phyloP scores from a whole-genome alignment of 177 flowering plant species.

The Vitis hybrid region DNA sequence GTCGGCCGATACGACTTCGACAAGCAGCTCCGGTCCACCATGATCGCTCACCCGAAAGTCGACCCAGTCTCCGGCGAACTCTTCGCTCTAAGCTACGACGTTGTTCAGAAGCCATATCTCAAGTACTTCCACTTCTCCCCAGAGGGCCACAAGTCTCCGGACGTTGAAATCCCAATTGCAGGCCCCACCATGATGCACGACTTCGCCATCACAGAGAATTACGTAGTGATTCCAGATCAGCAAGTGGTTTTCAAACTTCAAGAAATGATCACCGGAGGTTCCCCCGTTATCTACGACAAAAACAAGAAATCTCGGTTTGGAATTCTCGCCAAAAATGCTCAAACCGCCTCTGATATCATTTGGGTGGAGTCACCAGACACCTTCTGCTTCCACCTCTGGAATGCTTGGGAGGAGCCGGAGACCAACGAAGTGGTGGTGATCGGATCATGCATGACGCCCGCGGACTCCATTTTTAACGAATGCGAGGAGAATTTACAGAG shows the following conservation, averaged over 20 bases:
- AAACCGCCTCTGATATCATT: slow-evolving; percentile 30
- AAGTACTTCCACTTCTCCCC: slow-evolving; percentile 67
- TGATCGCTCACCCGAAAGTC: slow-evolving; percentile 94
- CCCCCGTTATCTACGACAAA: slow-evolving; percentile 77
- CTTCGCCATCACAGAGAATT: slow-evolving; percentile 85
- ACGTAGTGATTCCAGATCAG: slow-evolving; percentile 80
- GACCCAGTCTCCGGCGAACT: slow-evolving; percentile 76
- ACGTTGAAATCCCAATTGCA: slow-evolving; percentile 70
- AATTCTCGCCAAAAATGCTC: slow-evolving; percentile 49
- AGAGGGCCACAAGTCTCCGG: slow-evolving; percentile 64
- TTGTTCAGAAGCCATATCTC: slow-evolving; percentile 68
- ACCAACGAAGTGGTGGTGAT: slow-evolving; percentile 74
- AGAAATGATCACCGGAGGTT: slow-evolving; percentile 77
- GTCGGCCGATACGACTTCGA: slow-evolving; percentile 65
- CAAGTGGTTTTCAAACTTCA: slow-evolving; percentile 87
- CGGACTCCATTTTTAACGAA: slow-evolving; percentile 93
- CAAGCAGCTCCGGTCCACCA: slow-evolving; percentile 53
- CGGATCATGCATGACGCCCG: slow-evolving; percentile 92
- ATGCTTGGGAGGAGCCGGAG: slow-evolving; percentile 89
- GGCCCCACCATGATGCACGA: slow-evolving; percentile 95
- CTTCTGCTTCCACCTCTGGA: slow-evolving; percentile 95
- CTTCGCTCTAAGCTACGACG: slow-evolving; percentile 81
- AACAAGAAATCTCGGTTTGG: slow-evolving; percentile 75
- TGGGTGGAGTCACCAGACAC: slow-evolving; percentile 78
- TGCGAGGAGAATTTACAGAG: slow-evolving; percentile 57